A percentile compares a stretch with the other conserved stretches of the same genome.
Evolutionary conservation across 345 rosid species (phyloP).

Genomic region (Aethionema arabicum): DNA sequence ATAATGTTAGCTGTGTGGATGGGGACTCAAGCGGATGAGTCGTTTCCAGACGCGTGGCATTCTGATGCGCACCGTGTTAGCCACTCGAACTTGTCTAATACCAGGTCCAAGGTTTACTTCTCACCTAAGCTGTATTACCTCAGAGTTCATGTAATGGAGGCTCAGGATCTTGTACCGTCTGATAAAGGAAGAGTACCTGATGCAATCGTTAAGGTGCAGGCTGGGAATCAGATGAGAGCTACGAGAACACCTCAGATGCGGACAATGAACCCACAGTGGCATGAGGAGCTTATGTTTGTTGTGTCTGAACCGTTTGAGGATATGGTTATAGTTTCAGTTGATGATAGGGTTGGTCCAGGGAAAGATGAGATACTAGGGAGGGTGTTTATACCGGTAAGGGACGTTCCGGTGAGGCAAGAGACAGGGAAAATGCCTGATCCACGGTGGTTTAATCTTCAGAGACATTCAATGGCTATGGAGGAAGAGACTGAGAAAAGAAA

Average conservation of each 20-base stretch:
- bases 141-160: slow-evolving; percentile 67
- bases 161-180: slow-evolving; percentile 77
- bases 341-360: slow-evolving; percentile 66
- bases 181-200: slow-evolving; percentile 69
- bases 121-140: slow-evolving; percentile 91
- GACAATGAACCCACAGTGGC: slow-evolving; percentile 67
- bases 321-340: slow-evolving; percentile 58
- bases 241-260: slow-evolving; percentile 53
- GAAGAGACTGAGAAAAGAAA: slow-evolving; percentile 65
- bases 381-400: slow-evolving; percentile 47
- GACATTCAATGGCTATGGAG: slow-evolving; percentile 49
- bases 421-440: slow-evolving; percentile 55
- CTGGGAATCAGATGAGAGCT: slow-evolving; percentile 62
- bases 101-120: slow-evolving; percentile 85
- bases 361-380: slow-evolving; percentile 80
- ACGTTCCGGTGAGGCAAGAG: slow-evolving; percentile 56
- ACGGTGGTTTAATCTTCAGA: slow-evolving; percentile 67
- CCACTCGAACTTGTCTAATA: slow-evolving; percentile 67
- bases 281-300: slow-evolving; percentile 88
- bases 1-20: slow-evolving; percentile 97
- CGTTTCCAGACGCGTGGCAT: slow-evolving; percentile 96
- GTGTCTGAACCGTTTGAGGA: slow-evolving; percentile 95
- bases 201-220: slow-evolving; percentile 50
- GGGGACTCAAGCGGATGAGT: slow-evolving; percentile 97
- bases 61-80: slow-evolving; percentile 85